Evolutionary conservation across 2,329 filamentous ascomycete genomes (phyloP), one percentile per base, ranked within the genome.

Genomic region (Fusarium virguliforme): DNA sequence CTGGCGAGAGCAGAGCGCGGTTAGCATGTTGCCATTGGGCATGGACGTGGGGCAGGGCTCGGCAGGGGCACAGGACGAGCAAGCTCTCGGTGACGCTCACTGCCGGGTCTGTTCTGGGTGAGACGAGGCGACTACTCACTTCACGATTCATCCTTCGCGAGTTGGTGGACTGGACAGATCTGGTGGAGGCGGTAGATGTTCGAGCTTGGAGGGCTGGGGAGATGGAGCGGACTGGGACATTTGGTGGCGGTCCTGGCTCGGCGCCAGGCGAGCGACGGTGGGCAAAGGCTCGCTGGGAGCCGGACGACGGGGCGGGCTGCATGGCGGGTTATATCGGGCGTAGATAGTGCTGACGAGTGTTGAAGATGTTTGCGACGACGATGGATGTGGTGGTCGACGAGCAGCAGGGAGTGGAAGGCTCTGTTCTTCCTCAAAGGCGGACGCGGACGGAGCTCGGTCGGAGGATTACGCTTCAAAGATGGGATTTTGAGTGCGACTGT

Each of bases 101-200:
- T 55, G 60, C 59, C 37, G 22, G 24, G 30, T 60, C n/a, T 40
- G 43, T 18, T 48, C 53, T 35, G 15, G 26, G 38, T 57, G 34
- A 54, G 50, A 37, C 24, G 43, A 64, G 30, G 57, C 51, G 24
- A 48, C 53, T 70, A 72, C 79, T 77, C 64, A 81, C 79, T 71
- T 81, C 79, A 50, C 79, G 79, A 51, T 77, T 79, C 60, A 75
- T 62, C 54, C 79, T 76, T 54, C 79, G 75, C 8, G 79, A 77
- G 40, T 76, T 70, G 30, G 76, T 70, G 4, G 80, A 78, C 69
- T 84, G 83, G n/a, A 80, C 79, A 28, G 91, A 90, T 77, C 90
- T 89, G 64, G 91, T 89, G 51, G 92, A 94, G 34, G 89, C 87
- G 50, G 88, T 90, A 8, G 91, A 92, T 32, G 87, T 85, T 65